Evolutionary conservation across 2,329 filamentous ascomycete genomes (phyloP), one percentile per base, ranked within the genome.

Genomic region (Elsinoe necatrix): DNA sequence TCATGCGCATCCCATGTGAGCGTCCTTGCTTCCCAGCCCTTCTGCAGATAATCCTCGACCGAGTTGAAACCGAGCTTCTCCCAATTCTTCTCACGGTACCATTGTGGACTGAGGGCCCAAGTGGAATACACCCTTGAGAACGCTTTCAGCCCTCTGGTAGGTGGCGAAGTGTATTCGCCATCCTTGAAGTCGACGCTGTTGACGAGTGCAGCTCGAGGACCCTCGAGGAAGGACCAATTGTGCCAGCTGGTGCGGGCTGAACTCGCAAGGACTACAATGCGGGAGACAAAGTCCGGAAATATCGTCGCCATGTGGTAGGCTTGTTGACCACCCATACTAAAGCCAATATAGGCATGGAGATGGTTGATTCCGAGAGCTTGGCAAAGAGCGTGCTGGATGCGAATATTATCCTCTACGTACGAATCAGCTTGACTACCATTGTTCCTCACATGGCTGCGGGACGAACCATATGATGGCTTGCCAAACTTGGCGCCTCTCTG

Each of bases 281-380:
- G 65, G 12, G 73, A 68, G 39, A 74, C 70, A 27, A 80, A 77
- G n/a, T 72, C 70, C 0, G 78, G 77, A 55, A 73, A 77, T 45
- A 79, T 70, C 1, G 73, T 70, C 3, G 71, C 64, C 76, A 77
- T 78, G 60, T 81, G 75, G 56, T 77, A 82, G 1, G 77, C 72
- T 56, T 79, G 74, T 20, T 74, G 75, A 1, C 77, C 79, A 35
- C 78, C 79, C 79, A 82, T 80, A 48, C 75, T 79, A 72, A 80
- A 81, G 1, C 79, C 79, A 2, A 80, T 63, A 29, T 80, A 75
- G 8, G 74, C 72, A 12, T 75, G 71, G 0, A 79, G 68, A 34
- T 71, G 67, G 11, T 63, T 62, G 12, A 81, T 65, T 1, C 71
- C 71, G 0, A 81, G 68, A 3, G 67, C 63, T 43, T 73, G 59